A percentile compares a stretch with the other conserved stretches of the same genome.
Conservation (phyloP, 1,284 basidiomycete species). For the Trichosporon ovoides region DNA sequence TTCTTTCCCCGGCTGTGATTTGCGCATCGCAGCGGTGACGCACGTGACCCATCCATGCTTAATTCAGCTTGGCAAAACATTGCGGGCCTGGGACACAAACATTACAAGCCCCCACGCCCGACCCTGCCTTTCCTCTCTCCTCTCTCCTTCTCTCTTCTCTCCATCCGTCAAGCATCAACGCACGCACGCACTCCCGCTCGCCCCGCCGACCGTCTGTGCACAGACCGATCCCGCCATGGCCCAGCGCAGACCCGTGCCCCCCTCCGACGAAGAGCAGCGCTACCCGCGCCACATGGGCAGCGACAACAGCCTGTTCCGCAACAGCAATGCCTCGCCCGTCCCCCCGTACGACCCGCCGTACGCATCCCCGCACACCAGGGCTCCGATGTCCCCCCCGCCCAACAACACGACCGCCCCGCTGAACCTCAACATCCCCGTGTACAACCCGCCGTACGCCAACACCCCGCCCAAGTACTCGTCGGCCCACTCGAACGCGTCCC, state of each 20-base stretch:
- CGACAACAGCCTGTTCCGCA: constrained; percentile 2
- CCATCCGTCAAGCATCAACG: constrained; percentile 2
- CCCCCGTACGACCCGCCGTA: constrained; percentile 14
- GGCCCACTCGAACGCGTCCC: not conserved
- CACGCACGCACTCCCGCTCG: not conserved
- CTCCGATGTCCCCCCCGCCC: not conserved
- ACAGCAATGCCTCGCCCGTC: constrained; percentile 16
- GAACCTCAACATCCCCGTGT: constrained; percentile 2
- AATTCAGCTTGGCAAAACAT: not conserved
- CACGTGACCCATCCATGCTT: not conserved
- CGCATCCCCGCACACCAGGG: not conserved
- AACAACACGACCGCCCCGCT: not conserved
- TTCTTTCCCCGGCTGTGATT: not conserved
- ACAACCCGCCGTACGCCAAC: not conserved
- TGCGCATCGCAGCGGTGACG: not conserved
- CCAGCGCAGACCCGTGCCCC: not conserved
- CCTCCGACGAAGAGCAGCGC: not conserved
- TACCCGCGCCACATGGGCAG: constrained; percentile 1
- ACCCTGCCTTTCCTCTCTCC: constrained; percentile 7
- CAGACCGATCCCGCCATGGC: not conserved
- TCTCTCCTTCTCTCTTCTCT: not conserved
- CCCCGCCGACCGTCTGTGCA: not conserved
- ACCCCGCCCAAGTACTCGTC: not conserved
- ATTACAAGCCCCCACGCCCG: not conserved
- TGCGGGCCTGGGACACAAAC: not conserved